A percentile compares a stretch with the other conserved stretches of the same genome.
phyloP scores from a whole-genome alignment of 192 early-diverging fungal genomes.

The Rhizophagus sp. region DNA sequence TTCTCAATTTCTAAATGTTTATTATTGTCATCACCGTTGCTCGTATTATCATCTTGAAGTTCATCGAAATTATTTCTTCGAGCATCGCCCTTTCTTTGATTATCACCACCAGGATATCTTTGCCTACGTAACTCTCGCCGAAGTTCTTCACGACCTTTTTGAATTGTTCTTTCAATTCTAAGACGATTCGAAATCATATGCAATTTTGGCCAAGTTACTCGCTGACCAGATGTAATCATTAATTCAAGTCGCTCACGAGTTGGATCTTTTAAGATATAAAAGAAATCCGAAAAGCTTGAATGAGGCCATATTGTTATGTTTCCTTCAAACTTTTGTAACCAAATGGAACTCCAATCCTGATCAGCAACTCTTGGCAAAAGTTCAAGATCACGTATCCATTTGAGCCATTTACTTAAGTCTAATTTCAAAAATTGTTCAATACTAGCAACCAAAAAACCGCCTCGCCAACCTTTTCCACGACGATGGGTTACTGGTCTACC shows the following conservation, averaged over 20 bases:
- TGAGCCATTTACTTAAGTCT: slow-evolving; percentile 85
- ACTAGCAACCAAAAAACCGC: slow-evolving; percentile 81
- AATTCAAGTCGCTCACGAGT: slow-evolving; percentile 49
- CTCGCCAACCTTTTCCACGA: slow-evolving; percentile 81
- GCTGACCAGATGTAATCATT: slow-evolving; percentile 62
- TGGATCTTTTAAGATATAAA: slow-evolving; percentile 67
- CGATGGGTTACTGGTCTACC: slow-evolving; percentile 75
- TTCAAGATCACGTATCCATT: slow-evolving; percentile 75
- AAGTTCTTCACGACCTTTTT: slow-evolving; percentile 39
- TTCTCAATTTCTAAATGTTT: slow-evolving; percentile 16
- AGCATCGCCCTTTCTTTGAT: not conserved
- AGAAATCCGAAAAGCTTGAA: slow-evolving; percentile 61
- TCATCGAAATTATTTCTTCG: not conserved
- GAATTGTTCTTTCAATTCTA: slow-evolving; percentile 72
- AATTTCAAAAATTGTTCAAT: slow-evolving; percentile 82
- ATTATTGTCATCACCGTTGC: slow-evolving; percentile 16
- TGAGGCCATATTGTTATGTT: slow-evolving; percentile 79
- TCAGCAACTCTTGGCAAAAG: slow-evolving; percentile 75
- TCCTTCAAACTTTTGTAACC: slow-evolving; percentile 92
- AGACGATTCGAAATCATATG: slow-evolving; percentile 75
- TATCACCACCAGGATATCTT: not conserved
- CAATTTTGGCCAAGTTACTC: slow-evolving; percentile 76
- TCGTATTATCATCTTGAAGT: slow-evolving; percentile 11
- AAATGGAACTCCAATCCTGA: slow-evolving; percentile 82
- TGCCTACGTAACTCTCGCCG: slow-evolving; percentile 32